Percentiles rank a stretch among this genome's conserved stretches.
Evolutionary conservation across 257 asterid genomes (phyloP).

Genomic region (Primulina tabacum): DNA sequence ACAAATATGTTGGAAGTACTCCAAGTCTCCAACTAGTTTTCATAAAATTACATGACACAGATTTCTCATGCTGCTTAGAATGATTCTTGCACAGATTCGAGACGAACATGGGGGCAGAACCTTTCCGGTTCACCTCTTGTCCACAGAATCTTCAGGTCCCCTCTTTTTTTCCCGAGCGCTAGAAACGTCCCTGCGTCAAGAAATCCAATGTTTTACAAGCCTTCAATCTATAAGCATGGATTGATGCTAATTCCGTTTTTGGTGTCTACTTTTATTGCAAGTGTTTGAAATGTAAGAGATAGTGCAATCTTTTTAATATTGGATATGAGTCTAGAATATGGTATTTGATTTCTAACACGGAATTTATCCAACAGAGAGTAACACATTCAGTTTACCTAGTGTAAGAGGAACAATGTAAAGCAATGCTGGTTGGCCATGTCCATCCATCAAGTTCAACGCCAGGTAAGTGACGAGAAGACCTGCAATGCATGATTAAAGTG

Average conservation of each 20-base stretch:
- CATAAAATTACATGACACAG: slow-evolving; percentile 21
- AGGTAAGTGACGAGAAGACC: slow-evolving; percentile 80
- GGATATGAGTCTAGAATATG: neutral
- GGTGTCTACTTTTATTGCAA: neutral
- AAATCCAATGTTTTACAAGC: neutral
- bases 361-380: neutral
- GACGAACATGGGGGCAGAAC: slow-evolving; percentile 69
- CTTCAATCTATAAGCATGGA: neutral
- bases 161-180: slow-evolving; percentile 61
- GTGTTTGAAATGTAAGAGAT: neutral
- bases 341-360: neutral
- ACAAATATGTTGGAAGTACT: neutral
- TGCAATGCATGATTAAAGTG: slow-evolving; percentile 21
- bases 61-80: slow-evolving; percentile 23
- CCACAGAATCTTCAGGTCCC: slow-evolving; percentile 70
- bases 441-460: slow-evolving; percentile 88
- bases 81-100: slow-evolving; percentile 47
- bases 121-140: slow-evolving; percentile 72
- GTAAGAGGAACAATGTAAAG: slow-evolving; percentile 88
- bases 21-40: slow-evolving; percentile 7
- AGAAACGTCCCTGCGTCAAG: slow-evolving; percentile 57
- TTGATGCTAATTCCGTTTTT: neutral
- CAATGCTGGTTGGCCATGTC: slow-evolving; percentile 93
- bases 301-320: neutral
- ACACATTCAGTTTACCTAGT: slow-evolving; percentile 45